Base-by-base conservation (phyloP, 805 yeast species). In the Yarrowia divulgata region DNA sequence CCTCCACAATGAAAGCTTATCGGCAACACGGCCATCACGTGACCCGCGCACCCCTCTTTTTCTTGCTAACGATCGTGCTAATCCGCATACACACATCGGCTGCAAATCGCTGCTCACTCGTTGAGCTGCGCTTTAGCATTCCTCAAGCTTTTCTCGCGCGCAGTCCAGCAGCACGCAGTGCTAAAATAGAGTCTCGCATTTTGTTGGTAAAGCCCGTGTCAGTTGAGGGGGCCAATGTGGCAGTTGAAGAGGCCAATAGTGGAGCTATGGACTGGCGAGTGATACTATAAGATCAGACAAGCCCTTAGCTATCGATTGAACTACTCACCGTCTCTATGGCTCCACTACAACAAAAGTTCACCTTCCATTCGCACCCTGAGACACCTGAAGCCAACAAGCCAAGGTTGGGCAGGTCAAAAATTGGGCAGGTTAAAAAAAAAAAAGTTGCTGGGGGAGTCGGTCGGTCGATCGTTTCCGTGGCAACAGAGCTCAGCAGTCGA, bases 381-480 rank as follows among this genome's bases (percentile, higher is more conserved):
- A 23, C 34, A 46, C 9, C 32, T 13, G 19, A 8, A 8, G 37
- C 32, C 29, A 35, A 52, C 13, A 8, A 8, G 37, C 32, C 29
- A 35, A 52, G 23, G 58, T 52, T 52, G 12, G n/a, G 18, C 43
- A 23, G 29, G 29, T 34, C n/a, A n/a, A n/a, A n/a, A n/a, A n/a
- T 52, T 52, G 12, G n/a, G 18, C 43, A 23, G 29, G 29, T 34
- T n/a, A n/a, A n/a, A n/a, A n/a, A 18, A 16, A 35, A 35, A 52
- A 35, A 52, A 52, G 42, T 52, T 52, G 43, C 58, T 52, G 29
- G 40, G 52, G 40, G 34, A 4, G 29, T 23, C 29, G 29, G 43
- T 18, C 43, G 18, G 60, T 19, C 60, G 60, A 54, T 54, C 60
- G 60, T 54, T 50, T 35, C 60, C 60, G 60, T 23, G 45, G 60